Percentiles rank a stretch among this genome's conserved stretches.
phyloP scores from a whole-genome alignment of 768 basidiomycete genomes.

The Artomyces pyxidatus region DNA sequence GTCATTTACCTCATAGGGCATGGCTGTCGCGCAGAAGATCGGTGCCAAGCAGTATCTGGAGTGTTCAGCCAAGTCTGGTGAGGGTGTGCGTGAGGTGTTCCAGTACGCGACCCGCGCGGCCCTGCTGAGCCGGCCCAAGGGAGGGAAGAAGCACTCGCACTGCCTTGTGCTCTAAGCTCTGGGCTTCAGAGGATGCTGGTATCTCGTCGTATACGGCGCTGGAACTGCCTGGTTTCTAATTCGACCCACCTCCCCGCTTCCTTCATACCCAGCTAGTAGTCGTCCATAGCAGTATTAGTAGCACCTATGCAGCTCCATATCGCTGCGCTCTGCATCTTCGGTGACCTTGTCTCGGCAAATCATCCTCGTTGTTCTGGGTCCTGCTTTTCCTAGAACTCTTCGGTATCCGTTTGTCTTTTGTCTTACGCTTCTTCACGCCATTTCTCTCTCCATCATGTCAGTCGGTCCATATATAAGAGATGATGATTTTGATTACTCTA shows the following conservation, averaged over 20 bases:
- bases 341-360: background rate
- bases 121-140: conserved; percentile 52
- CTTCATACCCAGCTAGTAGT: background rate
- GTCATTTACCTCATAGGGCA: conserved; percentile 48
- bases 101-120: conserved; percentile 94
- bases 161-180: conserved; percentile 37
- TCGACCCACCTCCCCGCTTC: background rate
- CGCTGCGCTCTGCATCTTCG: no score
- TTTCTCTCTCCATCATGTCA: background rate
- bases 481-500: no score
- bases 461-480: no score
- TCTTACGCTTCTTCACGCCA: background rate
- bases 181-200: conserved; percentile 3
- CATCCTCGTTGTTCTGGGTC: background rate
- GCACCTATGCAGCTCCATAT: background rate
- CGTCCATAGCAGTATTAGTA: background rate
- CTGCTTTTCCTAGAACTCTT: background rate
- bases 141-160: conserved; percentile 30
- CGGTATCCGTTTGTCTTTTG: background rate
- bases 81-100: conserved; percentile 98
- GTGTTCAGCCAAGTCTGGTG: conserved; percentile 93
- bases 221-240: background rate
- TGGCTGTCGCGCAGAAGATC: conserved; percentile 94
- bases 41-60: conserved; percentile 95
- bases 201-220: conserved; percentile 4